These are phyloP conservation scores for Celoporthe dispersa DNA, from an alignment of 2,329 filamentous ascomycete species.

Conservation along the genomic window DNA sequence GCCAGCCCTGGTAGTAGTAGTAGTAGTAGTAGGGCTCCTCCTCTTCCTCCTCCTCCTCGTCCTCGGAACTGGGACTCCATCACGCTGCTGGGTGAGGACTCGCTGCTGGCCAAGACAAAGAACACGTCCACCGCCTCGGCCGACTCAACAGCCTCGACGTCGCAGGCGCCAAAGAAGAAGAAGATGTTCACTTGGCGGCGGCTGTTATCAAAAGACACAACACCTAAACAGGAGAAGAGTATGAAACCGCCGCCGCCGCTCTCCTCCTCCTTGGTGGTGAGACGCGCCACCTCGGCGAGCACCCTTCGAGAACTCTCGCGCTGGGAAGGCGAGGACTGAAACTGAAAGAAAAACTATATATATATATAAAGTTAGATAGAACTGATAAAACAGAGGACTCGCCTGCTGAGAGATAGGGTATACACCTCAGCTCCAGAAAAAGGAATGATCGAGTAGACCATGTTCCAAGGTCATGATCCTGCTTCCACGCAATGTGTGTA, in stretches of 20 bases:
- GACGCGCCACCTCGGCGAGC: conserved; percentile 2
- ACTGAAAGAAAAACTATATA: neutral
- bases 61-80: neutral
- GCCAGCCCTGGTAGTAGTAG: neutral
- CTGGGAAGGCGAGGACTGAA: conserved; percentile 7
- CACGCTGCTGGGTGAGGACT: neutral
- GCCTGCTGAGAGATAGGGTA: neutral
- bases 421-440: neutral
- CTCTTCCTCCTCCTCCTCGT: neutral
- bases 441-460: neutral
- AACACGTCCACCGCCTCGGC: neutral
- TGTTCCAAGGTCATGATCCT: neutral
- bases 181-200: neutral
- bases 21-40: neutral
- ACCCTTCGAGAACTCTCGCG: conserved; percentile 10
- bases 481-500: neutral
- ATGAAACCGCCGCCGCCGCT: neutral
- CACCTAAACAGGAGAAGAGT: neutral
- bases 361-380: neutral
- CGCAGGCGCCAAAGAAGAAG: conserved; percentile 7
- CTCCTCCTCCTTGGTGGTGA: neutral
- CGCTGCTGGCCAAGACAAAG: neutral
- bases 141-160: neutral
- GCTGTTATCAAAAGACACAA: neutral
- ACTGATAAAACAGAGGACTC: neutral